Evolutionary conservation across 2,329 filamentous ascomycete genomes (phyloP).

Genomic region (Amauroascus verrucosus): DNA sequence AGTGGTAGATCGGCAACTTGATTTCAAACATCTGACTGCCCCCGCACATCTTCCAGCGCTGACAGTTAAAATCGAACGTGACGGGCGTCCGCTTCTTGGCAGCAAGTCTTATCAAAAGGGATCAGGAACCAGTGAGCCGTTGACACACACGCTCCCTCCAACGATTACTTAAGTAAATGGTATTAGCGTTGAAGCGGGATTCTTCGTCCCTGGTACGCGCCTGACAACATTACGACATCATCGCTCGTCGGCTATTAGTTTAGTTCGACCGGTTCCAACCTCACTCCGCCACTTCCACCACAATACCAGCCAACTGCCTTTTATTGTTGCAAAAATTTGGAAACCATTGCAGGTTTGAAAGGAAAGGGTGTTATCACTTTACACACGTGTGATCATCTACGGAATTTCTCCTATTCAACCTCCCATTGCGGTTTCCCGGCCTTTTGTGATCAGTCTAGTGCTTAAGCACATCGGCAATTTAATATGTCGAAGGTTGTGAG

Average conservation of each 20-base stretch:
- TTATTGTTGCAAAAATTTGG: not conserved
- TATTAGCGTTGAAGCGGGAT: not conserved
- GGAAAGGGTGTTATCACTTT: not conserved
- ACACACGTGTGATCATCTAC: not conserved
- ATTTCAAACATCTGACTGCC: not conserved
- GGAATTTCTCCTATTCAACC: not conserved
- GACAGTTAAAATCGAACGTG: not conserved
- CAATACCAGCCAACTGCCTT: not conserved
- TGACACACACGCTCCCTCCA: not conserved
- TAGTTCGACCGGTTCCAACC: not conserved
- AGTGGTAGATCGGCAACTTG: not conserved
- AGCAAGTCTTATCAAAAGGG: not conserved
- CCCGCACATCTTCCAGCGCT: not conserved
- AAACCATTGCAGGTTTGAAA: not conserved
- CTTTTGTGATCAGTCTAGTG: not conserved
- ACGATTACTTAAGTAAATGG: not conserved
- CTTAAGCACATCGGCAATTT: not conserved
- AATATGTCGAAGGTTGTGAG: slow-evolving; percentile 92
- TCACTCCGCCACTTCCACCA: slow-evolving; percentile 6
- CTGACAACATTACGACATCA: slow-evolving; percentile 1
- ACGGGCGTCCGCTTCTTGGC: slow-evolving; percentile 1
- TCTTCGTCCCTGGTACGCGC: not conserved
- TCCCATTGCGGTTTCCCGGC: not conserved
- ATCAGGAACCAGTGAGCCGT: not conserved
- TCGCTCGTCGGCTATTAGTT: not conserved